Percentiles rank a stretch among this genome's conserved stretches.
phyloP scores from a whole-genome alignment of 257 asterid genomes.

The Verbascum thapsus region DNA sequence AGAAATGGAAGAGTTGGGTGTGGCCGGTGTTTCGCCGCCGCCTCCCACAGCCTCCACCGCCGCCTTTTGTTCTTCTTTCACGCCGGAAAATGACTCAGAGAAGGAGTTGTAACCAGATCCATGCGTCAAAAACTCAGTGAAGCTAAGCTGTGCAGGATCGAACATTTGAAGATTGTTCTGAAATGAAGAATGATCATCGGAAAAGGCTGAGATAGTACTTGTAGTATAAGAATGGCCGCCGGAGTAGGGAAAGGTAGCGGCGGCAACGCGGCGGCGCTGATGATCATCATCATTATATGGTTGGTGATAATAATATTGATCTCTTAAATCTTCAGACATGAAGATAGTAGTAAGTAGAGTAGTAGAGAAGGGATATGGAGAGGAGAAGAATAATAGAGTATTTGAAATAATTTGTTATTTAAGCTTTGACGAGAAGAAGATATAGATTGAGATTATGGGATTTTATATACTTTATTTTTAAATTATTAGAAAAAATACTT shows the following conservation, averaged over 20 bases:
- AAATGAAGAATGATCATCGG: constrained; percentile 32
- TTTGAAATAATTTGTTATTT: constrained; percentile 47
- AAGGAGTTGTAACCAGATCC: constrained; percentile 42
- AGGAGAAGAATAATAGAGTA: too few species aligned
- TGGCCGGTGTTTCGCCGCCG: constrained; percentile 40
- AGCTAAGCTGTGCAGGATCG: constrained; percentile 54
- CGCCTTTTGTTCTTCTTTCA: constrained; percentile 32
- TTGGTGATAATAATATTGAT: constrained; percentile 56
- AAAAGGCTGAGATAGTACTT: constrained; percentile 18
- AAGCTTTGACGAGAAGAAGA: constrained; percentile 63
- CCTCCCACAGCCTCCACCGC: constrained; percentile 31
- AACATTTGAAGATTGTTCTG: constrained; percentile 43
- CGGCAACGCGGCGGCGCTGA: constrained; percentile 12
- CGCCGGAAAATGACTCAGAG: constrained; percentile 32
- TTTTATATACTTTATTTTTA: too few species aligned
- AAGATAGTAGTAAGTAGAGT: constrained; percentile 13
- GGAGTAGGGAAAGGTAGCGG: constrained; percentile 37
- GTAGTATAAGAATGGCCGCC: constrained; percentile 27
- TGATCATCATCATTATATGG: constrained; percentile 45
- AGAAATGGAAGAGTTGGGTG: constrained; percentile 67
- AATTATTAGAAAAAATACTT: too few species aligned
- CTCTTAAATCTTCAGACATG: constrained; percentile 70
- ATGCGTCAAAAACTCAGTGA: constrained; percentile 46
- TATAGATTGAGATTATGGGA: constrained; percentile 38
- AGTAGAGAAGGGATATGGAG: constrained; percentile 31